A percentile compares a stretch with the other conserved stretches of the same genome.
Evolutionary conservation across 2,329 filamentous ascomycete species (phyloP).

Genomic region (Ceratocystis huliohia): DNA sequence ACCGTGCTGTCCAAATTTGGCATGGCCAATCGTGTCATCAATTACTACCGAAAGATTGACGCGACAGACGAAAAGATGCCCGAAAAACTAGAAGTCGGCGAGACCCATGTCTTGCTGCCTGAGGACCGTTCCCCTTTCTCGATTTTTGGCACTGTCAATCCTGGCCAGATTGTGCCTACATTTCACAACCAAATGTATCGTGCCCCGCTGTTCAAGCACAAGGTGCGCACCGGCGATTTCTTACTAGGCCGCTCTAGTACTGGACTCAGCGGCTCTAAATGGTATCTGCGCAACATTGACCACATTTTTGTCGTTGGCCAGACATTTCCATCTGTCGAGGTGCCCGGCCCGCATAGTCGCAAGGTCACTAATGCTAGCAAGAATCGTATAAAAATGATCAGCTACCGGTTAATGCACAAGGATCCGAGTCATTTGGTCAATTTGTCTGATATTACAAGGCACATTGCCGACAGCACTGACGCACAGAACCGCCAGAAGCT

Average conservation of each 20-base stretch:
- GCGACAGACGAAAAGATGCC: slow-evolving; percentile 59
- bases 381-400: slow-evolving; percentile 91
- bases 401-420: slow-evolving; percentile 74
- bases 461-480: slow-evolving; percentile 85
- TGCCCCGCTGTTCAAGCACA: slow-evolving; percentile 83
- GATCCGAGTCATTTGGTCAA: slow-evolving; percentile 56
- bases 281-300: slow-evolving; percentile 79
- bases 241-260: slow-evolving; percentile 73
- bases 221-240: slow-evolving; percentile 67
- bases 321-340: slow-evolving; percentile 79
- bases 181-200: slow-evolving; percentile 93
- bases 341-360: slow-evolving; percentile 83
- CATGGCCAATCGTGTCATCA: slow-evolving; percentile 92
- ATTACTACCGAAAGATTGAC: slow-evolving; percentile 82
- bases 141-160: slow-evolving; percentile 83
- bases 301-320: slow-evolving; percentile 87
- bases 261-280: slow-evolving; percentile 61
- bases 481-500: slow-evolving; percentile 94
- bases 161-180: slow-evolving; percentile 79
- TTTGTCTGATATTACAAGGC: slow-evolving; percentile 75
- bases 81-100: slow-evolving; percentile 74
- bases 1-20: slow-evolving; percentile 89
- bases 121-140: slow-evolving; percentile 95
- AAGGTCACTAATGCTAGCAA: slow-evolving; percentile 97
- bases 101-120: slow-evolving; percentile 73